Evolutionary conservation across 1,284 basidiomycete genomes (phyloP).

Genomic region (Pyrrhoderma lamaoense): DNA sequence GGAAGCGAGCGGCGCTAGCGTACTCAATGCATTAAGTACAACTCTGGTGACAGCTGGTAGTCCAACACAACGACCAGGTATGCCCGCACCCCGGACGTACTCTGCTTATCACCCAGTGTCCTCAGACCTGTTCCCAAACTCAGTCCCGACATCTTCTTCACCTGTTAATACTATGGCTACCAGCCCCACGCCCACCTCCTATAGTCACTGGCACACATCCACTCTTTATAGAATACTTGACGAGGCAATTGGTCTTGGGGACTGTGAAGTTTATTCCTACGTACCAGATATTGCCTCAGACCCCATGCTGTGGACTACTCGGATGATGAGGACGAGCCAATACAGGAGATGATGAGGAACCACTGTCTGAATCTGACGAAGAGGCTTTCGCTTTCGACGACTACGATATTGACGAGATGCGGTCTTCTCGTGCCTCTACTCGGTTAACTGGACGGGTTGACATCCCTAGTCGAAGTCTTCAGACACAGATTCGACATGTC

Average conservation of each 20-base stretch:
- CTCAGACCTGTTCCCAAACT: slow-evolving; percentile 65
- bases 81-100: slow-evolving; percentile 65
- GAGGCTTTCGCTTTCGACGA: slow-evolving; percentile 70
- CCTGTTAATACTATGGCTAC: slow-evolving; percentile 48
- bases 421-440: slow-evolving; percentile 32
- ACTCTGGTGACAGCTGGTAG: slow-evolving; percentile 55
- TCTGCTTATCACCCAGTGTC: slow-evolving; percentile 73
- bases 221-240: slow-evolving; percentile 83
- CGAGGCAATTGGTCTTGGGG: slow-evolving; percentile 83
- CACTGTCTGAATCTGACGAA: slow-evolving; percentile 51
- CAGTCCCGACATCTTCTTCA: slow-evolving; percentile 60
- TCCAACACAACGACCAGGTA: slow-evolving; percentile 43
- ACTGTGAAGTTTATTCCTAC: slow-evolving; percentile 96
- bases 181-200: slow-evolving; percentile 59
- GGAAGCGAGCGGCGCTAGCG: slow-evolving; percentile 69
- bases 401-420: slow-evolving; percentile 63
- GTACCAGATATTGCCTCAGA: slow-evolving; percentile 92
- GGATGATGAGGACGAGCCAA: slow-evolving; percentile 67
- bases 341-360: slow-evolving; percentile 50
- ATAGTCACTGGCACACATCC: slow-evolving; percentile 58
- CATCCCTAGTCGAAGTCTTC: slow-evolving; percentile 17
- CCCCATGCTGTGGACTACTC: slow-evolving; percentile 79
- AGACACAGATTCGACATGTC: slow-evolving; percentile 25
- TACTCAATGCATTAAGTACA: slow-evolving; percentile 75
- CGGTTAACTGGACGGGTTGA: slow-evolving; percentile 8